Evolutionary conservation across 164 flowering plant genomes (phyloP).

Genomic region (Vitis labrusca): DNA sequence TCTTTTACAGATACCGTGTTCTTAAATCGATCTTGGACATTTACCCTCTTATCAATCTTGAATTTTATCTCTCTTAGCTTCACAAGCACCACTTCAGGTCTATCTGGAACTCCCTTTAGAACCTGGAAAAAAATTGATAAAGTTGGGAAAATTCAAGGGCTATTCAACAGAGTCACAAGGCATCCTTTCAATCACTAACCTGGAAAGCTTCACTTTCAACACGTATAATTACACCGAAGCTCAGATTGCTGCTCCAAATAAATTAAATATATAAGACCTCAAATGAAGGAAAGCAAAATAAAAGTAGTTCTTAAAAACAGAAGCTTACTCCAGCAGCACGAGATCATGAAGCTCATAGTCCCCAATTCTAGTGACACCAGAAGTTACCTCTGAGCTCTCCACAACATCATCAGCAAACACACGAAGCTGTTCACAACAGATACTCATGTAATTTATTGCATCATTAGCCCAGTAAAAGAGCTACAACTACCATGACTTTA

Average conservation of each 20-base stretch:
- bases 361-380: conserved; percentile 88
- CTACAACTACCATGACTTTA: neutral
- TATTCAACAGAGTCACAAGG: neutral
- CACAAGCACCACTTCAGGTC: conserved; percentile 83
- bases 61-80: conserved; percentile 86
- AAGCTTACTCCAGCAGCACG: conserved; percentile 81
- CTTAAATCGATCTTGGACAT: conserved; percentile 68
- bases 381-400: conserved; percentile 94
- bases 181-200: conserved; percentile 32
- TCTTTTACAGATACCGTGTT: conserved; percentile 78
- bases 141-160: neutral
- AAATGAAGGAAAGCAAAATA: neutral
- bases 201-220: conserved; percentile 99
- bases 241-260: conserved; percentile 63
- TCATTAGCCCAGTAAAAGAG: neutral
- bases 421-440: conserved; percentile 54
- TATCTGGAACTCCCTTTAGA: conserved; percentile 89
- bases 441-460: neutral
- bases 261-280: conserved; percentile 10
- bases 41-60: conserved; percentile 68
- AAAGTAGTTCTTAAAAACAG: neutral
- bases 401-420: conserved; percentile 96
- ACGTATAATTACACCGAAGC: conserved; percentile 92
- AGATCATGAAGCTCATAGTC: conserved; percentile 99
- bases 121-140: conserved; percentile 40